Evolutionary conservation across 208 protist genomes (phyloP).

Genomic region (Trypanosoma melophagium): DNA sequence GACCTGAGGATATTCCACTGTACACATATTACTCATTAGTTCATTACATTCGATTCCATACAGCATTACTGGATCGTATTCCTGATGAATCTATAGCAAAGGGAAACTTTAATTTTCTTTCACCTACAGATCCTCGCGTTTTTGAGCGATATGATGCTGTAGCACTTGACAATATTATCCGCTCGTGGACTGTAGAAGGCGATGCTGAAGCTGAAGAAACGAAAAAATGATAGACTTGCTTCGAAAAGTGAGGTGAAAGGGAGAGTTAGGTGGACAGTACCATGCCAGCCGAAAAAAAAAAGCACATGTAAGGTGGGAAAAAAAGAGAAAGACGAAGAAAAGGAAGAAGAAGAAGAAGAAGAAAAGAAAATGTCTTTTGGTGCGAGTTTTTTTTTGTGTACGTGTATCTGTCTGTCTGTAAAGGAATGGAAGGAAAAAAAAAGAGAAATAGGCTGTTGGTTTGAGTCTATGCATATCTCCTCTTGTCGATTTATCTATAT

Average conservation of each 20-base stretch:
- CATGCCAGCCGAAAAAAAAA: too few relatives aligned
- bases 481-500: constrained; percentile 17
- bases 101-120: constrained; percentile 89
- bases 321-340: too few relatives aligned
- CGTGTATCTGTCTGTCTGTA: too few relatives aligned
- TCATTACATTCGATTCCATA: constrained; percentile 91
- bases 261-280: neutral
- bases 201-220: constrained; percentile 21
- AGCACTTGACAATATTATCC: constrained; percentile 68
- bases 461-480: constrained; percentile 16
- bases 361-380: too few relatives aligned
- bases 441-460: neutral
- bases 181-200: constrained; percentile 51
- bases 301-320: too few relatives aligned
- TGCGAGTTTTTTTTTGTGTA: too few relatives aligned
- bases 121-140: constrained; percentile 74
- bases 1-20: constrained; percentile 87
- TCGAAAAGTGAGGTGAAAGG: neutral
- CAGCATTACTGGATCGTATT: constrained; percentile 86
- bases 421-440: neutral
- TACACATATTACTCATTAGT: constrained; percentile 91
- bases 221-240: neutral
- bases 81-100: constrained; percentile 81
- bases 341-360: too few relatives aligned
- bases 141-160: constrained; percentile 79